Evolutionary conservation across 495 filamentous ascomycete genomes (phyloP), one percentile per base, ranked within the genome.

Genomic region (Recurvomyces mirabilis): DNA sequence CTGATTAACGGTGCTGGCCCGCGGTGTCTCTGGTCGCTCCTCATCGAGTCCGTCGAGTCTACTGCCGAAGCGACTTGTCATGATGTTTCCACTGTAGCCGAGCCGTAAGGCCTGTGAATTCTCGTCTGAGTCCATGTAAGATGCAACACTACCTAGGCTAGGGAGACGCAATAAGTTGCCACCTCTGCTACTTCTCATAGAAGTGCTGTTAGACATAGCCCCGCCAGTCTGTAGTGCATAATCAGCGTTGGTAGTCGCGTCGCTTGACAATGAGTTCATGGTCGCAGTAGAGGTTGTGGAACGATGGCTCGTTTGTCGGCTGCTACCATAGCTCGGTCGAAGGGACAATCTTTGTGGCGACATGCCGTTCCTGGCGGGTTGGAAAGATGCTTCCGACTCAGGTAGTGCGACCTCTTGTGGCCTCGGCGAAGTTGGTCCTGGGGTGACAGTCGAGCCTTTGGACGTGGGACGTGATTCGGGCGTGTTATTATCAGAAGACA

Each of bases 71-170:
- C 54, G 26, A 45, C 38, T 23, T 14, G 46, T 53, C 14, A 51
- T 37, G 29, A 57, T 35, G 2, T 45, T 55, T 13, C 60, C 60
- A 33, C 55, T 65, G 5, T 58, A 47, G 19, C 56, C 53, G 48
- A 64, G 26, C 56, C 61, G 47, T 65, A 56, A 44, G 57, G 57
- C 35, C 65, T 68, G 41, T 69, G 72, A 47, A 14, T 49, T 45
- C 40, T 87, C 85, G 44, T 78, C 72, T 14, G 80, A 81, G 17
- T 88, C 88, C 18, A 94, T 74, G 1, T 84, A 87, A 13, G 87
- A 94, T n/a, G 84, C 85, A 68, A 95, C 87, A 53, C 88, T 95
- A 10, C 91, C 91, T 41, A 96, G 73, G 58, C 88, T 95, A 25
- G 87, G 80, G 10, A 87, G 78, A 37, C 91, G 70, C 15, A 83